These are phyloP conservation scores for Ceratonia siliqua DNA, from an alignment of 306 rosid species.

Conservation along the genomic window DNA sequence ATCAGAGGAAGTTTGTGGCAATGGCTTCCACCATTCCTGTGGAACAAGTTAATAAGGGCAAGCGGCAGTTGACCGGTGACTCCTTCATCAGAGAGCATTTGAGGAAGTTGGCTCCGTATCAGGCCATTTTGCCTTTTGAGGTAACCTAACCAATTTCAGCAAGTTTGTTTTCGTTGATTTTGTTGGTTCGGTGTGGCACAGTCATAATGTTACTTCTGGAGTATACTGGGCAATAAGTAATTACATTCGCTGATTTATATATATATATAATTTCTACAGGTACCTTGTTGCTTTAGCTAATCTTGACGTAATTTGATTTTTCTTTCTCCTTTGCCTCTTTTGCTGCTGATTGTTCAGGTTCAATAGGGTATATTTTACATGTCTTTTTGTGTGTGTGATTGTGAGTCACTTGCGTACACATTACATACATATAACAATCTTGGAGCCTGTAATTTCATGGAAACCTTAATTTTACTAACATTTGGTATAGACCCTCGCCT, in stretches of 20 bases:
- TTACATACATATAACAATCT: not conserved
- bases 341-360: not conserved
- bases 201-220: not conserved
- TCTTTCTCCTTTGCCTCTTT: not conserved
- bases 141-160: constrained; percentile 30
- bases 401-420: not conserved
- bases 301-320: not conserved
- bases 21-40: constrained; percentile 65
- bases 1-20: constrained; percentile 42
- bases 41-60: constrained; percentile 44
- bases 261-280: not conserved
- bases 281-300: not conserved
- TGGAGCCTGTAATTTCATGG: not conserved
- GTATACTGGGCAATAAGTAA: not conserved
- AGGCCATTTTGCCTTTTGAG: constrained; percentile 93
- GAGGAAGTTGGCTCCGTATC: constrained; percentile 79
- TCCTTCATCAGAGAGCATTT: constrained; percentile 86
- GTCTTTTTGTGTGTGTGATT: not conserved
- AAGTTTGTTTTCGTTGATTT: not conserved
- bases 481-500: not conserved
- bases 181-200: not conserved
- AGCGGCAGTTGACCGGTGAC: constrained; percentile 59
- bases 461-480: not conserved
- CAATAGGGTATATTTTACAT: not conserved
- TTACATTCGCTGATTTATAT: not conserved